These are phyloP conservation scores for Aspergillus fijiensis DNA, from an alignment of 2,329 filamentous ascomycete genomes.

Conservation along the genomic window DNA sequence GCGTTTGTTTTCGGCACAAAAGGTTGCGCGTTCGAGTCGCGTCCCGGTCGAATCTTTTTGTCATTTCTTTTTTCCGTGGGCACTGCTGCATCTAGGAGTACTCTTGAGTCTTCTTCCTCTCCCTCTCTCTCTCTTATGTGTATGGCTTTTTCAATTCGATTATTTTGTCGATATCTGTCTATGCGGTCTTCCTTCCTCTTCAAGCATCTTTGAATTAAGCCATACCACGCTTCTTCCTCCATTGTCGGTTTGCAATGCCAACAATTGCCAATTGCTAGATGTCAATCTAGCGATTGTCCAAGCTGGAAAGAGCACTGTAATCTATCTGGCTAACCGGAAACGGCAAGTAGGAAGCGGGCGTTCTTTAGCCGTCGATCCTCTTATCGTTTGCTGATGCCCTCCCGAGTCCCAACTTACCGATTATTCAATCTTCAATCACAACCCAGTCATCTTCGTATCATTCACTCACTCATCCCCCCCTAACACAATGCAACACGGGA, in stretches of 20 bases:
- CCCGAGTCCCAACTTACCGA: neutral
- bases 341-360: neutral
- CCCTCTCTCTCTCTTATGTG: too few species aligned
- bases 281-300: too few species aligned
- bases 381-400: neutral
- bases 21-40: slow-evolving; percentile 12
- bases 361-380: neutral
- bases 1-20: slow-evolving; percentile 18
- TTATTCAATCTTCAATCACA: too few species aligned
- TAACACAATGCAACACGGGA: neutral
- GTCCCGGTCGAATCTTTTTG: slow-evolving; percentile 12
- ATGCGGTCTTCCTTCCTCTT: neutral
- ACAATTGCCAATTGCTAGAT: neutral
- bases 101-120: too few species aligned
- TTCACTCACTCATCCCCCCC: too few species aligned
- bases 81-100: too few species aligned
- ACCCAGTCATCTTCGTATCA: too few species aligned
- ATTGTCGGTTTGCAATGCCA: too few species aligned
- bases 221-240: too few species aligned
- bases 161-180: neutral
- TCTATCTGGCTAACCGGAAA: neutral
- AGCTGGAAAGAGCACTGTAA: too few species aligned
- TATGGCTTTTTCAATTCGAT: too few species aligned
- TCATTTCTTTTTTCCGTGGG: neutral
- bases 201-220: too few species aligned